These are phyloP conservation scores for Wickerhamomyces sp. DNA, from an alignment of 1,139 yeast genomes.

Conservation along the genomic window DNA sequence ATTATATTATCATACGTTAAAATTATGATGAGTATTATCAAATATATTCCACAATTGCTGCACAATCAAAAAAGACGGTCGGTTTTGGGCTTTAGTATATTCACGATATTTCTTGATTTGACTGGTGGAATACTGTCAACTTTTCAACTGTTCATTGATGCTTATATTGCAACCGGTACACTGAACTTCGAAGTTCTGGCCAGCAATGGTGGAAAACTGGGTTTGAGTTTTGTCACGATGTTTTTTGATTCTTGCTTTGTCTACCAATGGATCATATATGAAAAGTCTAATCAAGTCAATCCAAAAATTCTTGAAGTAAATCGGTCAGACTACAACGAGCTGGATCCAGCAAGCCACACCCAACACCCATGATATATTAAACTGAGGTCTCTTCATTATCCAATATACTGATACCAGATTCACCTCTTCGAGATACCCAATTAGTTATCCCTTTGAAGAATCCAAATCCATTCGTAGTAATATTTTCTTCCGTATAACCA, in stretches of 20 bases:
- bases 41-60: slow-evolving; percentile 57
- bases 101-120: slow-evolving; percentile 46
- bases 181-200: slow-evolving; percentile 14
- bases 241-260: slow-evolving; percentile 31
- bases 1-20: slow-evolving; percentile 44
- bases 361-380: background rate
- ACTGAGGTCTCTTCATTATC: background rate
- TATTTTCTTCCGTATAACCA: background rate
- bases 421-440: slow-evolving; percentile 1
- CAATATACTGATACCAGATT: background rate
- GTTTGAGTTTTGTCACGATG: slow-evolving; percentile 32
- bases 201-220: slow-evolving; percentile 32
- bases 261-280: slow-evolving; percentile 19
- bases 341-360: background rate
- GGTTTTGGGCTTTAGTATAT: slow-evolving; percentile 53
- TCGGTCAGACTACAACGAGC: background rate
- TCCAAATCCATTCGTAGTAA: background rate
- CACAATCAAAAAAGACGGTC: slow-evolving; percentile 51
- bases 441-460: background rate
- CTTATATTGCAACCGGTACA: slow-evolving; percentile 19
- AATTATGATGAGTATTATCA: slow-evolving; percentile 50
- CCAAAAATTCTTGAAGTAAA: no score
- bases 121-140: slow-evolving; percentile 51
- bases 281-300: background rate
- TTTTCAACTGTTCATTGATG: slow-evolving; percentile 37